Conservation (phyloP, 2,329 filamentous ascomycete genomes). For the Zelopaecilomyces penicillatus region DNA sequence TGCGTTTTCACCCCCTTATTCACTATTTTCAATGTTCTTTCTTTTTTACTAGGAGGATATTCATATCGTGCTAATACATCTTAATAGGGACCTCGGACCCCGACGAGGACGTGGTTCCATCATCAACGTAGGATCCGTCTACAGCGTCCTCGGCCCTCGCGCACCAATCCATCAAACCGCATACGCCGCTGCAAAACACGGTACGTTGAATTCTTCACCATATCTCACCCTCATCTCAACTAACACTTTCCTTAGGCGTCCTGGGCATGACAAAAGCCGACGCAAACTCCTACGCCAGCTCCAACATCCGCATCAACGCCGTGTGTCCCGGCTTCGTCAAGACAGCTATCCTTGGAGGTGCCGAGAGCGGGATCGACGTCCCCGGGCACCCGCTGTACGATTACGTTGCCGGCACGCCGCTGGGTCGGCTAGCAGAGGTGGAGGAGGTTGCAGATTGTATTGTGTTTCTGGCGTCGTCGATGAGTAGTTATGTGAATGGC, state of each 20-base stretch:
- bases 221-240: neutral
- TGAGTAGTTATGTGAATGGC: constrained; percentile 46
- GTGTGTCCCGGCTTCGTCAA: constrained; percentile 47
- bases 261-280: constrained; percentile 46
- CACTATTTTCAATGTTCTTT: neutral
- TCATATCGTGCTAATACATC: neutral
- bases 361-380: constrained; percentile 15
- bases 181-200: constrained; percentile 46
- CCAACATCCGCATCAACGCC: constrained; percentile 50
- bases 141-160: constrained; percentile 36
- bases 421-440: constrained; percentile 36
- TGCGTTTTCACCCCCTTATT: neutral
- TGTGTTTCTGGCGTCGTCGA: constrained; percentile 40
- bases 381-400: constrained; percentile 22
- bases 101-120: constrained; percentile 40
- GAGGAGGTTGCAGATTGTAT: constrained; percentile 48
- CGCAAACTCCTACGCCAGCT: constrained; percentile 40
- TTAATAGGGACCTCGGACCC: constrained; percentile 23
- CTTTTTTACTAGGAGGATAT: neutral
- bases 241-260: constrained; percentile 20
- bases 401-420: constrained; percentile 36
- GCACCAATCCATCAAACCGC: constrained; percentile 30
- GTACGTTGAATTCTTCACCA: no score
- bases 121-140: constrained; percentile 46
- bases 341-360: constrained; percentile 27